These are phyloP conservation scores for Elsinoe fawcettii DNA, from an alignment of 2,329 filamentous ascomycete genomes.

Conservation along the genomic window DNA sequence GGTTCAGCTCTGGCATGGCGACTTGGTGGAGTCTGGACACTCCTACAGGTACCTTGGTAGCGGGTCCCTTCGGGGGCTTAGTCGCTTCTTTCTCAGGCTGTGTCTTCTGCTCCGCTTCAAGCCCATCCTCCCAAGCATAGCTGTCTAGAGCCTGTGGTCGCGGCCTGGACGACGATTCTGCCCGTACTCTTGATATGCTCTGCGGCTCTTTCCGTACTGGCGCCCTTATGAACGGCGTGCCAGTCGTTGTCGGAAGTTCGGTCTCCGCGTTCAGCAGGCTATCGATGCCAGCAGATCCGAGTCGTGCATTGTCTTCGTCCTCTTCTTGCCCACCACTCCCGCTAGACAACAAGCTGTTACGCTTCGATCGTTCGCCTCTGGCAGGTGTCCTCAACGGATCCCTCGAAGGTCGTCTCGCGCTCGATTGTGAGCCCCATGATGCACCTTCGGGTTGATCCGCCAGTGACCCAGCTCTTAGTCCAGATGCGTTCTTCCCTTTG, in stretches of 20 bases:
- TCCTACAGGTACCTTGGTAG: constrained; percentile 68
- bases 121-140: constrained; percentile 41
- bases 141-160: constrained; percentile 37
- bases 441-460: constrained; percentile 9
- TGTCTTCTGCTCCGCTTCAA: constrained; percentile 21
- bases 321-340: constrained; percentile 12
- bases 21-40: constrained; percentile 86
- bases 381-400: neutral
- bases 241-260: constrained; percentile 31
- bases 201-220: constrained; percentile 36
- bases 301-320: constrained; percentile 10
- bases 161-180: constrained; percentile 23
- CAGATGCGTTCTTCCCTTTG: constrained; percentile 20
- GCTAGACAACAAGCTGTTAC: constrained; percentile 1
- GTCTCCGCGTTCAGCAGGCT: constrained; percentile 13
- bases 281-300: constrained; percentile 15
- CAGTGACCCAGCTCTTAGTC: constrained; percentile 19
- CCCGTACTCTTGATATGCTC: constrained; percentile 18
- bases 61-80: constrained; percentile 25
- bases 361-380: neutral
- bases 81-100: constrained; percentile 26
- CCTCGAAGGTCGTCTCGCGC: neutral
- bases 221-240: constrained; percentile 45
- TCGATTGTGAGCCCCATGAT: neutral
- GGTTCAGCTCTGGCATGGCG: constrained; percentile 65